Evolutionary conservation across 2,329 filamentous ascomycete species (phyloP), one percentile per base, ranked within the genome.

Genomic region (Colletotrichum higginsianum): DNA sequence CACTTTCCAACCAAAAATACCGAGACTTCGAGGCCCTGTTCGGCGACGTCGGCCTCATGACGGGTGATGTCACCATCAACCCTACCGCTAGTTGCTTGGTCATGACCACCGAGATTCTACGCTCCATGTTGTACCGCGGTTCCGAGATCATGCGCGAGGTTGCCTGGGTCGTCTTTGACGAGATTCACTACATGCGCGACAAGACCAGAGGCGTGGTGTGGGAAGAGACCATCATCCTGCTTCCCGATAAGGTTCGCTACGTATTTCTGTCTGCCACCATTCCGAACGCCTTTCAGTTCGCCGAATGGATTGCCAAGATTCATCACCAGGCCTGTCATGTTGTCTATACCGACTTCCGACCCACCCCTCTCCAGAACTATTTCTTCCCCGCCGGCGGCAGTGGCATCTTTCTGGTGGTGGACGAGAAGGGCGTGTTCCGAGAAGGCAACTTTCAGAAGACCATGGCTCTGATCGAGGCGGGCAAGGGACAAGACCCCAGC

Each of bases 61-160:
- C 96, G 6, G 96, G 96, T 79, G 96, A 99, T 88, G 96, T 98
- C 74, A 99, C 96, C 30, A 99, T 99, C 83, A 99, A 99, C 81
- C 97, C 97, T 4, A 98, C 96, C 4, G 96, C 96, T 16, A 98
- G 95, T 72, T 99, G 96, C 81, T 86, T 99, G 70, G 96, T 99
- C 78, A 99, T 99, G 96, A 99, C 96, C 0, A 99, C 96, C 0
- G 96, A 99, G 85, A 99, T 99, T 94, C 83, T 99, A 80, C 93
- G 96, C 60, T 98, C 96, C 21, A 99, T 99, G 96, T 82, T 99
- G 83, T 99, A 99, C 82, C 90, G 96, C 76, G 96, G 96, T 72
- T 98, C 96, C 0, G 96, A 99, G 84, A 98, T 99, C 75, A 99
- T 99, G 96, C 94, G 96, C 76, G 96, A 99, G 85, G 97, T 99